Percentiles rank a stretch among this genome's conserved stretches.
Conservation (phyloP, 257 asterid species). For the Agastache rugosa region DNA sequence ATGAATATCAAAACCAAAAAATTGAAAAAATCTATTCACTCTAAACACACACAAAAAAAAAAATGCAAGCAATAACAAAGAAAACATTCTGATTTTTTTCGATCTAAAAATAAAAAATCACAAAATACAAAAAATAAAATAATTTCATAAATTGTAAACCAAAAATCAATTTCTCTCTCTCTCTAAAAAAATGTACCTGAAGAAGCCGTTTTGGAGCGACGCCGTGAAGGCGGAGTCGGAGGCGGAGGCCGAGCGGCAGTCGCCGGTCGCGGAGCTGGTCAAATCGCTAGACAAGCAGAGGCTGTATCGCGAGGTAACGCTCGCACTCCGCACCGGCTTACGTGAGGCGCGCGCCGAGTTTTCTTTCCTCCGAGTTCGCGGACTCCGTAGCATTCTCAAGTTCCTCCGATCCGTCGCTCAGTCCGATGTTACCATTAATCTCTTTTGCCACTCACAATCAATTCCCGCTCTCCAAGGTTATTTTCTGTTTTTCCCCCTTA, state of each 20-base stretch:
- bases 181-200: constrained; percentile 60
- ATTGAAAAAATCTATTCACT: too few relatives aligned
- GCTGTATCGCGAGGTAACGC: constrained; percentile 82
- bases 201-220: constrained; percentile 88
- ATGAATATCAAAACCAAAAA: too few relatives aligned
- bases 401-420: constrained; percentile 87
- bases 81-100: too few relatives aligned
- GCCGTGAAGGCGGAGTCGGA: constrained; percentile 46
- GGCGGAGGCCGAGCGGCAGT: constrained; percentile 49
- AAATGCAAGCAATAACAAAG: too few relatives aligned
- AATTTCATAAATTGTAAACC: too few relatives aligned
- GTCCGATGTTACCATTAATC: constrained; percentile 70
- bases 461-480: constrained; percentile 84
- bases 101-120: too few relatives aligned
- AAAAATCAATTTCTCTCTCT: background rate
- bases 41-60: too few relatives aligned
- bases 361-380: constrained; percentile 85
- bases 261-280: constrained; percentile 78
- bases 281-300: constrained; percentile 81
- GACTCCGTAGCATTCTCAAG: constrained; percentile 82
- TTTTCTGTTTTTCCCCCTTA: background rate
- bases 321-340: constrained; percentile 88
- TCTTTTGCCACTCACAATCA: constrained; percentile 80
- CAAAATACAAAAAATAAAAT: too few relatives aligned
- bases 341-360: constrained; percentile 89